Conservation (phyloP, 139 green algal species). For the Nannochloris sp. region DNA sequence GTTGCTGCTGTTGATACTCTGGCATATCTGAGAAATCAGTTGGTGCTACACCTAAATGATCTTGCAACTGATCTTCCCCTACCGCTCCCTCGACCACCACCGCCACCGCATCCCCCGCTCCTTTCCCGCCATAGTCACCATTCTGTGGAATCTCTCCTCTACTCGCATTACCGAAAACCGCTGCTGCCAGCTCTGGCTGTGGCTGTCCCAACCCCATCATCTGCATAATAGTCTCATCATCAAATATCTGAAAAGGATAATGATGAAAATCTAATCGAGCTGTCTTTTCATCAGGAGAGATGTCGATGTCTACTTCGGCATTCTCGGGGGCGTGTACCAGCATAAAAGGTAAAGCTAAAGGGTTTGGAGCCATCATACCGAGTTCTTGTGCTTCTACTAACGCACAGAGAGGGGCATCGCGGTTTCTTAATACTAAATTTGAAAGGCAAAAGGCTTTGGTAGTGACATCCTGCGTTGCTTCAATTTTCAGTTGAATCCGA, state of each 20-base stretch:
- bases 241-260: conserved; percentile 72
- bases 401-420: conserved; percentile 17
- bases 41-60: too few species aligned
- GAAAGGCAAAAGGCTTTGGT: conserved; percentile 58
- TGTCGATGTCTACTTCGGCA: conserved; percentile 79
- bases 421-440: conserved; percentile 63
- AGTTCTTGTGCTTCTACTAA: neutral
- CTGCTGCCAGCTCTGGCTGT: neutral
- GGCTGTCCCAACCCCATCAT: conserved; percentile 40
- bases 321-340: conserved; percentile 56
- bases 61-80: too few species aligned
- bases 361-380: conserved; percentile 23
- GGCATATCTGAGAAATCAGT: too few species aligned
- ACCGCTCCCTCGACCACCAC: too few species aligned
- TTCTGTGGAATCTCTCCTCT: too few species aligned
- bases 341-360: conserved; percentile 85
- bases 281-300: conserved; percentile 69
- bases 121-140: neutral
- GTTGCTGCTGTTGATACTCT: neutral
- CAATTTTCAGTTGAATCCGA: conserved; percentile 39
- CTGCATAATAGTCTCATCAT: conserved; percentile 71
- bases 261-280: conserved; percentile 81
- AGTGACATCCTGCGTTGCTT: conserved; percentile 44
- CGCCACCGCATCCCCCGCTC: neutral
- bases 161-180: too few species aligned